These are phyloP conservation scores for Macrophomina phaseolina DNA, from an alignment of 2,329 filamentous ascomycete species.

Conservation along the genomic window DNA sequence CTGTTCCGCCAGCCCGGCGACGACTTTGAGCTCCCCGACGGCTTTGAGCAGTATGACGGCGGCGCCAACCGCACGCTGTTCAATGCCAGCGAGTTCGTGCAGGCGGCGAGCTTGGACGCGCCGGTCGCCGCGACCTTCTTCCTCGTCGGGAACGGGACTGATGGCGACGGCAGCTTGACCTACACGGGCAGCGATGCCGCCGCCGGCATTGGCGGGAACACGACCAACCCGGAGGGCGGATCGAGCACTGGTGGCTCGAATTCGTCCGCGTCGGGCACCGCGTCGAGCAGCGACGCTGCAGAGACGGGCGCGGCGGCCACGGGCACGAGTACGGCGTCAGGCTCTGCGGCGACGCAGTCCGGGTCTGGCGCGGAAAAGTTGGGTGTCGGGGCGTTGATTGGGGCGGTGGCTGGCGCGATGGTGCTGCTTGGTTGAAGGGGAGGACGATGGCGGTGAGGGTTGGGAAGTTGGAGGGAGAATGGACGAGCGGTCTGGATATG, in stretches of 20 bases:
- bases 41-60: not conserved
- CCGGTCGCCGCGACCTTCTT: conserved; percentile 27
- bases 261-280: not conserved
- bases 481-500: not conserved
- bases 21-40: not conserved
- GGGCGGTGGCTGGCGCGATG: conserved; percentile 5
- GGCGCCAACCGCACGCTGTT: conserved; percentile 10
- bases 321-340: not conserved
- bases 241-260: not conserved
- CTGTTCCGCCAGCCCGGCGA: conserved; percentile 22
- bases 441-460: not conserved
- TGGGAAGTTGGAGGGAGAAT: not conserved
- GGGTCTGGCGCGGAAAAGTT: conserved; percentile 8
- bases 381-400: conserved; percentile 6
- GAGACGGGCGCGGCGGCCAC: not conserved
- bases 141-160: conserved; percentile 4
- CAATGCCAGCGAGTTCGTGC: conserved; percentile 16
- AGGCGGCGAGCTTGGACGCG: not conserved
- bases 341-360: conserved; percentile 1
- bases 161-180: not conserved
- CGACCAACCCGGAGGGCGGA: not conserved
- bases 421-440: conserved; percentile 7
- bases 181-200: conserved; percentile 14
- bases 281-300: not conserved
- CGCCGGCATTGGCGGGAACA: conserved; percentile 10